These are phyloP conservation scores for Colletotrichum nymphaeae DNA, from an alignment of 2,329 filamentous ascomycete species.

Conservation along the genomic window DNA sequence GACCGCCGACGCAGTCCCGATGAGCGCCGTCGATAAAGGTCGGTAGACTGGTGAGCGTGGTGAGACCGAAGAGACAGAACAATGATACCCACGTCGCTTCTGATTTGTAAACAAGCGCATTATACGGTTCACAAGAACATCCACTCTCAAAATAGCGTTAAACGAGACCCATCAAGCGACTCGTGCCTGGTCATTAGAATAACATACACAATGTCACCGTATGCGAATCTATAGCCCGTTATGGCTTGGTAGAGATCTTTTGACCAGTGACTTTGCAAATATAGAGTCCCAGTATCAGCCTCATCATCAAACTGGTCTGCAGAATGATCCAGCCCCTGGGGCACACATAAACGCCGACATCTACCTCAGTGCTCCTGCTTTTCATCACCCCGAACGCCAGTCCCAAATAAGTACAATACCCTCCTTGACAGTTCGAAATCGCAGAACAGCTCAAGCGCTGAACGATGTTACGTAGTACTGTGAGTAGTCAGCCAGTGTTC, in stretches of 20 bases:
- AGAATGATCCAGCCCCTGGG: background rate
- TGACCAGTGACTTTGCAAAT: background rate
- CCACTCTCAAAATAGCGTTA: background rate
- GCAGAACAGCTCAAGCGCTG: conserved; percentile 41
- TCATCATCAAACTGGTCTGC: background rate
- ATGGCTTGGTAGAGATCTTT: background rate
- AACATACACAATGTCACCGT: background rate
- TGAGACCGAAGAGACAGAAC: background rate
- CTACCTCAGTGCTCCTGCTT: background rate
- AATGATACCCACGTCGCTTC: conserved; percentile 3
- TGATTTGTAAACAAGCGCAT: background rate
- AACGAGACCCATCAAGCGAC: background rate
- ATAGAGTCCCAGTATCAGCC: background rate
- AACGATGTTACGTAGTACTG: conserved; percentile 54
- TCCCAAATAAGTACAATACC: background rate
- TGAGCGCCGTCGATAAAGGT: conserved; percentile 17
- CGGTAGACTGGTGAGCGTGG: background rate
- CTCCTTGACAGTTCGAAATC: background rate
- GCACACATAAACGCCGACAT: background rate
- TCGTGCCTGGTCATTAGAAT: background rate
- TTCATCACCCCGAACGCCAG: background rate
- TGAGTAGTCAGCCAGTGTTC: conserved; percentile 10
- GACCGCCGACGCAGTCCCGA: conserved; percentile 28
- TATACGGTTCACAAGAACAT: background rate
- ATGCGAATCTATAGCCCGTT: background rate